Evolutionary conservation across 2,329 filamentous ascomycete species (phyloP).

Genomic region (Eurotiales sp.): DNA sequence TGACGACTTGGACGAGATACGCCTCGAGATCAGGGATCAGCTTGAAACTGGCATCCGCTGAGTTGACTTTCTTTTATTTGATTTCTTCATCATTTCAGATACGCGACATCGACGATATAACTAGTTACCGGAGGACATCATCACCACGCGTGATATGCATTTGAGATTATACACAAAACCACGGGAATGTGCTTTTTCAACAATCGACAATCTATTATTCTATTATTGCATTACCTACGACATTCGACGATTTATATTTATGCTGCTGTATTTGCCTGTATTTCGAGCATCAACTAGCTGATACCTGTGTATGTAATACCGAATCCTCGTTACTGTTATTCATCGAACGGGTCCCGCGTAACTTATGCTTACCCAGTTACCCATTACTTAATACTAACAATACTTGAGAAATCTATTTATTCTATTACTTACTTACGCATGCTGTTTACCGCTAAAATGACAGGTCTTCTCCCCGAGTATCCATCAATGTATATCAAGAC

Average conservation of each 20-base stretch:
- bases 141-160: too few relatives aligned
- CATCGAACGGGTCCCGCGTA: constrained; percentile 7
- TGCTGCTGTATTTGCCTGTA: constrained; percentile 14
- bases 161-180: too few relatives aligned
- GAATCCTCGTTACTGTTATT: constrained; percentile 12
- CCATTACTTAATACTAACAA: too few relatives aligned
- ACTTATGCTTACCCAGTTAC: too few relatives aligned
- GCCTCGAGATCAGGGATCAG: constrained; percentile 21
- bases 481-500: background rate
- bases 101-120: background rate
- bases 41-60: background rate
- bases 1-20: constrained; percentile 26
- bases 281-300: constrained; percentile 13
- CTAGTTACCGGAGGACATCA: too few relatives aligned
- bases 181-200: background rate
- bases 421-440: too few relatives aligned
- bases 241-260: constrained; percentile 2
- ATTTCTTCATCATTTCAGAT: background rate
- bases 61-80: background rate
- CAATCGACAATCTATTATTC: background rate
- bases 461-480: background rate
- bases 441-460: constrained; percentile 9
- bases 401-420: too few relatives aligned
- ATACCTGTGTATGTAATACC: constrained; percentile 15
- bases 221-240: too few relatives aligned